Evolutionary conservation across 2,329 filamentous ascomycete genomes (phyloP).

Genomic region (Pyricularia pennisetigena): DNA sequence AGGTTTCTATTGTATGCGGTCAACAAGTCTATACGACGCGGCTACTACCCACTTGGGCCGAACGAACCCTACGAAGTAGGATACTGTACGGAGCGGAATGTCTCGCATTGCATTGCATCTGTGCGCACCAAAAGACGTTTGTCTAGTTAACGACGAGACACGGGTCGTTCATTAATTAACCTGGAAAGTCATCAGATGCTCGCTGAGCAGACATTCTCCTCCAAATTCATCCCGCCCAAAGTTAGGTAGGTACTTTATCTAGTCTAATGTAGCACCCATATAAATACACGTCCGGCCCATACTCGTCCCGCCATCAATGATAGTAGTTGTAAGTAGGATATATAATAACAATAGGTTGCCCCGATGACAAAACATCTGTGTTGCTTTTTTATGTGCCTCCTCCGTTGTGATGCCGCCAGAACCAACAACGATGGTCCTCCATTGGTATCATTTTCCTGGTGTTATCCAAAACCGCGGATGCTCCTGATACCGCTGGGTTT

Average conservation of each 20-base stretch:
- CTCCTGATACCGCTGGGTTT: slow-evolving; percentile 26
- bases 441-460: background rate
- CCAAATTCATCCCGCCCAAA: background rate
- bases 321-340: background rate
- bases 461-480: slow-evolving; percentile 25
- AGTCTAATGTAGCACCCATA: background rate
- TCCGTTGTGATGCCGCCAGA: background rate
- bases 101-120: background rate
- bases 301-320: background rate
- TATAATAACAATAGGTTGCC: background rate
- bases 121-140: background rate
- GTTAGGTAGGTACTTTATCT: background rate
- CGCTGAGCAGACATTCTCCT: too few species aligned
- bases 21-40: background rate
- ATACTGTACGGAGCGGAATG: background rate
- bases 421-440: background rate
- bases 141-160: background rate
- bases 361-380: background rate
- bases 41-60: background rate
- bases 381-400: background rate
- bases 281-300: background rate
- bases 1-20: background rate
- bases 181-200: background rate
- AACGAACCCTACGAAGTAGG: background rate
- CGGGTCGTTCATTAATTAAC: background rate